These are phyloP conservation scores for Parmelia sp. DNA, from an alignment of 495 filamentous ascomycete genomes.

Conservation along the genomic window DNA sequence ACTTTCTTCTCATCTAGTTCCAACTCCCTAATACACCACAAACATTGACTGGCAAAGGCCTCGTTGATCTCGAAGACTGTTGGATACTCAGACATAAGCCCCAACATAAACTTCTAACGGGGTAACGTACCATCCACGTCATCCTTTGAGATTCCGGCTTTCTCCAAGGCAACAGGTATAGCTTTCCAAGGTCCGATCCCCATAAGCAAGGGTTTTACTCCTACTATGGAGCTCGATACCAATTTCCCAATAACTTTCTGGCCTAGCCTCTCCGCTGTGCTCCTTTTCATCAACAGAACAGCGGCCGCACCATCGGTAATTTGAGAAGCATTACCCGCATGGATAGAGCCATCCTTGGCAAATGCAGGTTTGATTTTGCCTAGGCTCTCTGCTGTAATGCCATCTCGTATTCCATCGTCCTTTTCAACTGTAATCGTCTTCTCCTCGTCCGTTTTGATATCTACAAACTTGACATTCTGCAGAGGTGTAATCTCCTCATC, in stretches of 20 bases:
- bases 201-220: constrained; percentile 91
- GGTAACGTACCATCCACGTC: constrained; percentile 60
- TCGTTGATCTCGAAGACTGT: constrained; percentile 96
- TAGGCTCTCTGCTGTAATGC: constrained; percentile 80
- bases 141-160: constrained; percentile 77
- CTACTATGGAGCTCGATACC: constrained; percentile 75
- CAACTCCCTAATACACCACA: constrained; percentile 89
- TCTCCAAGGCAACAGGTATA: constrained; percentile 83
- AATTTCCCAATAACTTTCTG: constrained; percentile 89
- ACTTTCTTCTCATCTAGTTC: constrained; percentile 56
- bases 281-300: constrained; percentile 91
- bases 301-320: constrained; percentile 95
- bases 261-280: constrained; percentile 78
- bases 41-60: constrained; percentile 90
- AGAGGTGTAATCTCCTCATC: constrained; percentile 87
- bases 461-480: constrained; percentile 65
- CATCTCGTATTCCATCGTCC: constrained; percentile 81
- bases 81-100: no score
- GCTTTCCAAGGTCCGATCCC: constrained; percentile 93
- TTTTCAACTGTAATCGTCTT: constrained; percentile 75
- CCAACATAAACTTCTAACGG: no score
- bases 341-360: constrained; percentile 84
- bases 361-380: constrained; percentile 88
- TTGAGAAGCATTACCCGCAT: constrained; percentile 93
- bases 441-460: constrained; percentile 86